Evolutionary conservation across 805 yeast genomes (phyloP), one percentile per base, ranked within the genome.

Genomic region (Candida silvicultrix): DNA sequence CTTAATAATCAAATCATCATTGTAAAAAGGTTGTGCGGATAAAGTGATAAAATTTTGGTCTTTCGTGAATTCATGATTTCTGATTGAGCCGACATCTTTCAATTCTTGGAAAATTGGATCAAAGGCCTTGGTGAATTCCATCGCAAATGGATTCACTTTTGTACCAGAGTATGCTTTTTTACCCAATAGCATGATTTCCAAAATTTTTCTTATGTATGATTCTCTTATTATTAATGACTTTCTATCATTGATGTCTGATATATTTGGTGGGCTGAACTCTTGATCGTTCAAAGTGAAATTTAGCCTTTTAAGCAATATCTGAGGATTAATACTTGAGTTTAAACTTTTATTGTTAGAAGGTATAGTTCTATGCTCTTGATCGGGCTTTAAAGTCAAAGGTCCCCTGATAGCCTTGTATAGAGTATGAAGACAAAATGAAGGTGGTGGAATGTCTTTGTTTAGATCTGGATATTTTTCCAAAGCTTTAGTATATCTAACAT

Each of bases 391-490:
- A 9, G 68, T 59, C 20, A 88, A 61, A 0, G 95, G 92, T 2
- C 89, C 90, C 50, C 71, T 77, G 41, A 87, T 65, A 9, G 85
- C 83, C 49, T 78, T 80, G 53, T 75, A 71, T 16, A 88, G 56
- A 0, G 88, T 83, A 42, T 69, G 67, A 20, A 85, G 67, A 53
- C 95, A 83, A 39, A 74, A 76, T 0, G 75, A 60, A 3, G 81
- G 75, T 3, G 77, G 65, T 0, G 95, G 90, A 1, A 65, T 40
- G 0, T 51, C 45, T 9, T 60, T 45, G 52, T 60, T 52, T 34
- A 62, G 38, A 42, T 58, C 54, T 40, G 60, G 56, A 43, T 53
- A 53, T n/a, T 47, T 48, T 37, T 49, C 50, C 42, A 59, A 59
- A 0, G 69, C 71, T 5, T 67, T 64, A 14, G 66, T 59, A 50